Percentiles rank a stretch among this genome's conserved stretches.
Evolutionary conservation across 345 rosid species (phyloP).

Genomic region (Eutrema yunnanense): DNA sequence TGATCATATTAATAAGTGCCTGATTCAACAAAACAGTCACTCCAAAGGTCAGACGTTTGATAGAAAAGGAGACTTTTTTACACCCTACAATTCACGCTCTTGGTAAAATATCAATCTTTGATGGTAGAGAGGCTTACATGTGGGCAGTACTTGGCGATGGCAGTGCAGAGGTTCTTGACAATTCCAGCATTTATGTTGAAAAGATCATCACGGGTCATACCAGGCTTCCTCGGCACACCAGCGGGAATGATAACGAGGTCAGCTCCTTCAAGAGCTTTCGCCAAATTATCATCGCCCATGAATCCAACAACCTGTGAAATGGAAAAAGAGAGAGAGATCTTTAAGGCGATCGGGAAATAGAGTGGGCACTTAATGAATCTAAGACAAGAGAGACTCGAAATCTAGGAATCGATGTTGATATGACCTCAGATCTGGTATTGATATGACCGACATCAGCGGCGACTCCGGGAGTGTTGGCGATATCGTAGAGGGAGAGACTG

Average conservation of each 20-base stretch:
- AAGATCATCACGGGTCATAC: slow-evolving; percentile 77
- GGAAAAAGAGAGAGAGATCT: not conserved
- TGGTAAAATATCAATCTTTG: not conserved
- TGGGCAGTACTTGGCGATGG: slow-evolving; percentile 58
- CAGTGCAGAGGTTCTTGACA: slow-evolving; percentile 40
- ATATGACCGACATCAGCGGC: slow-evolving; percentile 79
- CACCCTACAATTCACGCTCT: not conserved
- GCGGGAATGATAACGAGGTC: slow-evolving; percentile 66
- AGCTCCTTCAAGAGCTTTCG: slow-evolving; percentile 47
- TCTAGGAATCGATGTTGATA: not conserved
- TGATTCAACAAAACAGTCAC: slow-evolving; percentile 3
- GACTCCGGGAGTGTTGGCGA: slow-evolving; percentile 73
- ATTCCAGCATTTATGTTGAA: slow-evolving; percentile 65
- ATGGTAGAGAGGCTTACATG: slow-evolving; percentile 21
- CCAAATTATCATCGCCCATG: slow-evolving; percentile 38
- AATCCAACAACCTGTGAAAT: slow-evolving; percentile 34
- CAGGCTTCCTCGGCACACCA: slow-evolving; percentile 75
- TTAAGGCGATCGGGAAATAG: no score
- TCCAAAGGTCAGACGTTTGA: not conserved
- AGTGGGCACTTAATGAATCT: not conserved
- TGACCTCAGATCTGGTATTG: slow-evolving; percentile 69
- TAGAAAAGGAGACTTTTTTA: not conserved
- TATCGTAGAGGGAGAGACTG: slow-evolving; percentile 59
- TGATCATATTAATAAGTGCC: slow-evolving; percentile 74
- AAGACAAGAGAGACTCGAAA: not conserved